phyloP scores from a whole-genome alignment of 371 early-diverging fungal species.

The Choanephora cucurbitarum region DNA sequence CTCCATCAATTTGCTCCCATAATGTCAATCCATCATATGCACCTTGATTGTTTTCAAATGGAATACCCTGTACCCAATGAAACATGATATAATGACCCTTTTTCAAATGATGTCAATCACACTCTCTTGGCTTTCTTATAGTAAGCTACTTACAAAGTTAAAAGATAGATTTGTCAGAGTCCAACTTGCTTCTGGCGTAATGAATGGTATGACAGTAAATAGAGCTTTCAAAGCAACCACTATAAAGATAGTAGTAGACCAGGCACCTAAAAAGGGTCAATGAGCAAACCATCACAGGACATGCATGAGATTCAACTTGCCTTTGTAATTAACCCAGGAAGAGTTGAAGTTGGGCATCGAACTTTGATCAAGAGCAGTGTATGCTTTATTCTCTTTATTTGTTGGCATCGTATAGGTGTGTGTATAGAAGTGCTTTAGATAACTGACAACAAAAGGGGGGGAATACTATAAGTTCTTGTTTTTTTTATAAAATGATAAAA shows the following conservation, averaged over 20 bases:
- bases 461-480: too few relatives aligned
- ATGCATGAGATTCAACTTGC: slow-evolving; percentile 26
- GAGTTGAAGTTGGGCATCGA: slow-evolving; percentile 70
- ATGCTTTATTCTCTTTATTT: slow-evolving; percentile 23
- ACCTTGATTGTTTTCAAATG: slow-evolving; percentile 93
- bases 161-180: slow-evolving; percentile 92
- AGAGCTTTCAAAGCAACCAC: slow-evolving; percentile 80
- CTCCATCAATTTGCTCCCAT: slow-evolving; percentile 98
- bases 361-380: slow-evolving; percentile 58
- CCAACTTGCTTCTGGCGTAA: slow-evolving; percentile 92
- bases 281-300: too few relatives aligned
- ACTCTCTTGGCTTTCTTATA: background rate
- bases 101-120: background rate
- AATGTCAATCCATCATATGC: slow-evolving; percentile 93
- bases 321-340: slow-evolving; percentile 72
- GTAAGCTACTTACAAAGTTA: slow-evolving; percentile 71
- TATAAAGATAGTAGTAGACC: slow-evolving; percentile 84
- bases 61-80: slow-evolving; percentile 94
- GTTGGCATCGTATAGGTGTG: background rate
- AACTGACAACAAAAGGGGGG: too few relatives aligned
- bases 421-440: too few relatives aligned
- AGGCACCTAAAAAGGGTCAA: too few relatives aligned
- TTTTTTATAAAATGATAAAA: too few relatives aligned
- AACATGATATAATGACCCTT: slow-evolving; percentile 95
- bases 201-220: slow-evolving; percentile 86